phyloP scores from a whole-genome alignment of 2,329 filamentous ascomycete species.

The Acarospora socialis region DNA sequence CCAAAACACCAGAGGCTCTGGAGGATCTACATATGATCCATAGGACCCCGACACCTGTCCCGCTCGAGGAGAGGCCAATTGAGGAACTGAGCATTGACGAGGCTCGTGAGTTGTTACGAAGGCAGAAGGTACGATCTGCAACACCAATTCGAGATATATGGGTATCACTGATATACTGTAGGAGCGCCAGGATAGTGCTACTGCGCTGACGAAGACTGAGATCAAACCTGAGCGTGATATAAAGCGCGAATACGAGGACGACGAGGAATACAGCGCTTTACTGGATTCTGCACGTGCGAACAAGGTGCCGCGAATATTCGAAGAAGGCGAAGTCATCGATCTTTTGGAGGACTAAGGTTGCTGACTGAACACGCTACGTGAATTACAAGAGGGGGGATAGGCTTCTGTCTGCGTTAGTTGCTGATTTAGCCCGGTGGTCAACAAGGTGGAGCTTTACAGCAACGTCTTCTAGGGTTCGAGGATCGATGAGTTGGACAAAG shows the following conservation, averaged over 20 bases:
- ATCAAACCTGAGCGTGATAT: not conserved
- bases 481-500: no score
- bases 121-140: constrained; percentile 12
- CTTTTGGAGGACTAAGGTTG: not conserved
- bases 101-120: constrained; percentile 14
- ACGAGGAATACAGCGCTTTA: not conserved
- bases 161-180: not conserved
- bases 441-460: no score
- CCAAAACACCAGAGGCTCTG: constrained; percentile 15
- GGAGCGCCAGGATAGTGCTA: not conserved
- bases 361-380: no score
- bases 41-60: constrained; percentile 16
- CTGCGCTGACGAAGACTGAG: not conserved
- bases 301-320: not conserved
- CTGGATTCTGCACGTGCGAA: not conserved
- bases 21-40: constrained; percentile 21
- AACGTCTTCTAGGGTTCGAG: no score
- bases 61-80: constrained; percentile 14
- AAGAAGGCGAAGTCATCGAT: not conserved
- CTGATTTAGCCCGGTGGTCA: no score
- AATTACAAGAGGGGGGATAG: no score
- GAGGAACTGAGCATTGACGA: constrained; percentile 16
- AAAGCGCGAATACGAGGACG: not conserved
- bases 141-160: not conserved
- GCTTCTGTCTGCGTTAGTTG: no score